A percentile compares a stretch with the other conserved stretches of the same genome.
Conservation (phyloP, 2,329 filamentous ascomycete genomes). For the Monilinia polystroma region DNA sequence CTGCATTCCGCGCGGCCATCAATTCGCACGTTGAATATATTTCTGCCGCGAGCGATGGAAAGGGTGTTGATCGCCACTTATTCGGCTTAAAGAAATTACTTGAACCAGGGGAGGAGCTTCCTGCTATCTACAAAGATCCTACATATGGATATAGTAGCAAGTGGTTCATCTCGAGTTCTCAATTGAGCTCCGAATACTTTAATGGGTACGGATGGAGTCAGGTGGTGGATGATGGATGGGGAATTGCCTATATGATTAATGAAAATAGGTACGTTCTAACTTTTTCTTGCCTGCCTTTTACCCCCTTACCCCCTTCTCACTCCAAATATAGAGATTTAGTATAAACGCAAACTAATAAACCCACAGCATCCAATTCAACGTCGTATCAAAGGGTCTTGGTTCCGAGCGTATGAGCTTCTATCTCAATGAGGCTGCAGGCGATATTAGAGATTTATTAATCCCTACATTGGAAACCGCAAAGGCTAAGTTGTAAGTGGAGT, state of each 20-base stretch:
- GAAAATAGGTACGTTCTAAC: conserved; percentile 72
- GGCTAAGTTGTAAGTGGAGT: conserved; percentile 70
- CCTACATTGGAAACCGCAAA: conserved; percentile 77
- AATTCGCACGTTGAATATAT: conserved; percentile 89
- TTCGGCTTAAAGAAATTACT: conserved; percentile 94
- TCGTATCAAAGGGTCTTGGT: conserved; percentile 89
- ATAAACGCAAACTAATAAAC: neutral
- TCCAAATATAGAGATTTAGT: neutral
- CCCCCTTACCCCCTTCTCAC: neutral
- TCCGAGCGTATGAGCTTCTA: conserved; percentile 94
- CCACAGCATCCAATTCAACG: conserved; percentile 91
- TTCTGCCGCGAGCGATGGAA: conserved; percentile 80
- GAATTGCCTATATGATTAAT: conserved; percentile 99
- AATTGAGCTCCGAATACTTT: conserved; percentile 95
- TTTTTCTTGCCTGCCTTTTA: neutral
- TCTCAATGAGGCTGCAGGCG: conserved; percentile 87
- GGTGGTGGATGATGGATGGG: conserved; percentile 93
- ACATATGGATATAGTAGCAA: conserved; percentile 79
- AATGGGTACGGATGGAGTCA: conserved; percentile 99
- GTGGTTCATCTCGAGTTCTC: conserved; percentile 87
- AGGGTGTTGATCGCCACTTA: conserved; percentile 93
- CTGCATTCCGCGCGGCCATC: conserved; percentile 79
- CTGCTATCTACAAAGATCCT: conserved; percentile 82
- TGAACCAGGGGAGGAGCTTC: conserved; percentile 74
- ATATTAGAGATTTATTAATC: conserved; percentile 82